Percentiles rank a stretch among this genome's conserved stretches.
Conservation (phyloP, 805 yeast genomes). For the Candida ipomoeae region DNA sequence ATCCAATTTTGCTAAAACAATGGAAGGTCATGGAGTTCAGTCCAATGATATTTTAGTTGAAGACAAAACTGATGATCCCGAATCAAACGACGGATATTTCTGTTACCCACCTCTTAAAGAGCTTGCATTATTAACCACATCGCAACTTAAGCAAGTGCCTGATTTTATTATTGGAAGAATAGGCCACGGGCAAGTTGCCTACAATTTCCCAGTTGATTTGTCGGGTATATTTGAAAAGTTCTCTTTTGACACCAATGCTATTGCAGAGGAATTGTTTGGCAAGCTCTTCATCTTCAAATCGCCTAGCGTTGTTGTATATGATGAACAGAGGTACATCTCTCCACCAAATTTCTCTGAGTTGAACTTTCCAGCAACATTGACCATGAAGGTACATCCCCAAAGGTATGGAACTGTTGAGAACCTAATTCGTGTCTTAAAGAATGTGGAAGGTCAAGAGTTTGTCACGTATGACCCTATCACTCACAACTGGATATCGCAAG, state of each 20-base stretch:
- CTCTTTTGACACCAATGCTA: constrained; percentile 28
- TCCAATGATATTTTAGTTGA: constrained; percentile 8
- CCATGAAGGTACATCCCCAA: constrained; percentile 58
- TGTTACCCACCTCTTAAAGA: constrained; percentile 60
- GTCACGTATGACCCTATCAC: constrained; percentile 73
- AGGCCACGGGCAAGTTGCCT: constrained; percentile 66
- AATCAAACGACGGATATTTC: constrained; percentile 53
- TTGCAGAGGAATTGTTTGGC: constrained; percentile 40
- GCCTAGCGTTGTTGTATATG: constrained; percentile 58
- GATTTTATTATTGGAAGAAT: constrained; percentile 66
- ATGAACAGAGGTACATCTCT: constrained; percentile 41
- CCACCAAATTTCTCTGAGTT: constrained; percentile 63
- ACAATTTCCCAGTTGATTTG: constrained; percentile 65
- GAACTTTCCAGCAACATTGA: constrained; percentile 73
- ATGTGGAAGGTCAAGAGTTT: constrained; percentile 66
- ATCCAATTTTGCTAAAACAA: constrained; percentile 21
- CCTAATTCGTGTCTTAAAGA: constrained; percentile 49
- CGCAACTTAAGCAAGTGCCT: constrained; percentile 51
- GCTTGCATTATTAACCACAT: constrained; percentile 39
- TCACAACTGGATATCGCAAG: constrained; percentile 75
- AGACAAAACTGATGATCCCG: constrained; percentile 12
- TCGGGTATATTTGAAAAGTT: constrained; percentile 45
- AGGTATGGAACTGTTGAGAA: constrained; percentile 39
- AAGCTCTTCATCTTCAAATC: constrained; percentile 38
- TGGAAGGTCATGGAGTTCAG: background rate